A percentile compares a stretch with the other conserved stretches of the same genome.
Evolutionary conservation across 2,329 filamentous ascomycete species (phyloP).

Genomic region (Ceratocystis variospora): DNA sequence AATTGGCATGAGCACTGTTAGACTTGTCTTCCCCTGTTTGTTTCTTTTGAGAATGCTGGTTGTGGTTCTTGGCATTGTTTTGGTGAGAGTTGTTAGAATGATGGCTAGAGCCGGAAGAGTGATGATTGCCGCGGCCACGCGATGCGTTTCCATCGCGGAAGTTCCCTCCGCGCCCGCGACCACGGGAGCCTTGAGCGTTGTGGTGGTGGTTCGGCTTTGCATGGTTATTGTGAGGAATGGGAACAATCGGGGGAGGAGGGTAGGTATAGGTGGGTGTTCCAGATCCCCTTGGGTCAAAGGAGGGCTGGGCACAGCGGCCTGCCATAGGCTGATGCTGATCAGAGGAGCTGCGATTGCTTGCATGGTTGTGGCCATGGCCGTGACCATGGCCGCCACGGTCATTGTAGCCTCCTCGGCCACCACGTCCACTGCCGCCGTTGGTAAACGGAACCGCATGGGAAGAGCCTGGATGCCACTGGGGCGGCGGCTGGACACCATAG

Average conservation of each 20-base stretch:
- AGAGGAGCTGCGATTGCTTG: constrained; percentile 7
- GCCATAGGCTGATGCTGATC: constrained; percentile 16
- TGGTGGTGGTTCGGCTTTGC: constrained; percentile 25
- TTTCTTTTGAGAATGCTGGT: constrained; percentile 19
- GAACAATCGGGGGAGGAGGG: constrained; percentile 28
- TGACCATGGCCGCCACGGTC: constrained; percentile 30
- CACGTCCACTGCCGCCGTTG: constrained; percentile 19
- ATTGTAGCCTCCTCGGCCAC: constrained; percentile 33
- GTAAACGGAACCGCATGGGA: constrained; percentile 22
- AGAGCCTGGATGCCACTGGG: constrained; percentile 27
- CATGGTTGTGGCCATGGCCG: not conserved
- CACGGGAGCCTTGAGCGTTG: constrained; percentile 21
- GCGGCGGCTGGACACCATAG: constrained; percentile 28
- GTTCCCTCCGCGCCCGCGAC: constrained; percentile 28
- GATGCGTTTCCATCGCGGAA: constrained; percentile 26
- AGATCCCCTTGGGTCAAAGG: constrained; percentile 14
- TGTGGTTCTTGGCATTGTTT: constrained; percentile 23
- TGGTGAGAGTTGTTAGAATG: constrained; percentile 27
- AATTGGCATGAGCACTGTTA: constrained; percentile 11
- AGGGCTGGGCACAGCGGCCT: constrained; percentile 14
- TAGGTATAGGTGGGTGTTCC: constrained; percentile 27
- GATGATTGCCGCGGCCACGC: constrained; percentile 33
- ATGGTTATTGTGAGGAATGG: constrained; percentile 20
- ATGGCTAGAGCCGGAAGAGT: constrained; percentile 34
- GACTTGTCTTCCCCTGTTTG: constrained; percentile 11